These are phyloP conservation scores for Centella asiatica DNA, from an alignment of 129 eudicot species.

Conservation along the genomic window DNA sequence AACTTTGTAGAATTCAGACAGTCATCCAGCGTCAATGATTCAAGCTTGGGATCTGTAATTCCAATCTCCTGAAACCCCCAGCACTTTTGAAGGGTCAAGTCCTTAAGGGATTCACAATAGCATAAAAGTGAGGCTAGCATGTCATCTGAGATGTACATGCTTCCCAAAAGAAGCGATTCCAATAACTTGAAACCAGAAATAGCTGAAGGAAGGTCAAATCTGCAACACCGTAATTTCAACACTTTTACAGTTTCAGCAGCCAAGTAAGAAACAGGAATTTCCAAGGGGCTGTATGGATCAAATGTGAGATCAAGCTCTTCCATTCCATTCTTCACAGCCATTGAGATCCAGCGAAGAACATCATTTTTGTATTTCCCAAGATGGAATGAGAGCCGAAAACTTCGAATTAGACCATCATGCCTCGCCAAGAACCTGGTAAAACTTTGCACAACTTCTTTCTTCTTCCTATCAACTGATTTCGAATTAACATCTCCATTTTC, in stretches of 20 bases:
- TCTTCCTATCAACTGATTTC: too few relatives aligned
- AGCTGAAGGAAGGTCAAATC: not conserved
- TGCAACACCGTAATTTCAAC: not conserved
- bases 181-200: not conserved
- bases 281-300: not conserved
- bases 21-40: not conserved
- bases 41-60: not conserved
- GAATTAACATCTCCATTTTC: not conserved
- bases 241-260: not conserved
- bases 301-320: not conserved
- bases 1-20: not conserved
- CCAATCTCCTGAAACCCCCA: not conserved
- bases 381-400: not conserved
- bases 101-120: not conserved
- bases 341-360: not conserved
- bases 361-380: too few relatives aligned
- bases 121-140: not conserved
- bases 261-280: not conserved
- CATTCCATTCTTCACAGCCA: not conserved
- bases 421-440: not conserved
- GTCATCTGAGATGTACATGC: not conserved
- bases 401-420: not conserved
- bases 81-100: not conserved
- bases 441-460: not conserved
- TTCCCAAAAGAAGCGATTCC: not conserved